These are phyloP conservation scores for Globisporangium irregulare DNA, from an alignment of 352 stramenopile species.

Conservation along the genomic window DNA sequence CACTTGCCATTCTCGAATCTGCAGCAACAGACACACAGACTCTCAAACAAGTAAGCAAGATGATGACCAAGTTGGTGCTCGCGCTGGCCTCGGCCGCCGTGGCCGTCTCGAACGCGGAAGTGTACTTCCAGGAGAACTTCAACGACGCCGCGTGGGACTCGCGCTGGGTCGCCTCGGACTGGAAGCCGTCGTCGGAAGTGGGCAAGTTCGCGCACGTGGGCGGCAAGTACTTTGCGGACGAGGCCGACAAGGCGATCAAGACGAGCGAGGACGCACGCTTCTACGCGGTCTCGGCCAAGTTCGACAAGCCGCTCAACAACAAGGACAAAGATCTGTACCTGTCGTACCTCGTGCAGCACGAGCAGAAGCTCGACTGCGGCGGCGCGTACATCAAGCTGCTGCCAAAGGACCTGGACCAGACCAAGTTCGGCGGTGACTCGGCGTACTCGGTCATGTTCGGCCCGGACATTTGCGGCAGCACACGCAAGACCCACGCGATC, in stretches of 20 bases:
- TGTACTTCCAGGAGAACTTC: conserved; percentile 95
- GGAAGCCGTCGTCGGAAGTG: conserved; percentile 93
- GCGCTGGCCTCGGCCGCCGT: conserved; percentile 45
- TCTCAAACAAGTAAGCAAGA: conserved; percentile 11
- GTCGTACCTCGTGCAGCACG: conserved; percentile 98
- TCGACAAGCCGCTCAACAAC: conserved; percentile 87
- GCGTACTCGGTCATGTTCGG: conserved; percentile 99
- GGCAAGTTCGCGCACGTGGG: conserved; percentile 93
- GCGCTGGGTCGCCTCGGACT: conserved; percentile 90
- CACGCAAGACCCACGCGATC: conserved; percentile 97
- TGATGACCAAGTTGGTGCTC: conserved; percentile 67
- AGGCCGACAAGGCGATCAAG: conserved; percentile 94
- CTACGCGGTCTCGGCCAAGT: conserved; percentile 95
- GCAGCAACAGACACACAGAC: conserved; percentile 4
- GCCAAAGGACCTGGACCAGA: conserved; percentile 88
- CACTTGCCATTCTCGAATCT: conserved; percentile 11
- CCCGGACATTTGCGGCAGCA: conserved; percentile 97
- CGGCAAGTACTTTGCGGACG: conserved; percentile 91
- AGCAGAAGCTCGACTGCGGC: conserved; percentile 98
- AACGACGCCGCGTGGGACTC: conserved; percentile 80
- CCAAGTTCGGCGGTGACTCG: conserved; percentile 94
- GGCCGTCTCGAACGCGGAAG: conserved; percentile 58
- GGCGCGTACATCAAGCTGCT: conserved; percentile 99
- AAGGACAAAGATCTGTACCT: conserved; percentile 89
- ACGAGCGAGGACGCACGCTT: conserved; percentile 94